A percentile compares a stretch with the other conserved stretches of the same genome.
These are phyloP conservation scores for Apiospora hydei DNA, from an alignment of 2,329 filamentous ascomycete genomes.

Conservation along the genomic window DNA sequence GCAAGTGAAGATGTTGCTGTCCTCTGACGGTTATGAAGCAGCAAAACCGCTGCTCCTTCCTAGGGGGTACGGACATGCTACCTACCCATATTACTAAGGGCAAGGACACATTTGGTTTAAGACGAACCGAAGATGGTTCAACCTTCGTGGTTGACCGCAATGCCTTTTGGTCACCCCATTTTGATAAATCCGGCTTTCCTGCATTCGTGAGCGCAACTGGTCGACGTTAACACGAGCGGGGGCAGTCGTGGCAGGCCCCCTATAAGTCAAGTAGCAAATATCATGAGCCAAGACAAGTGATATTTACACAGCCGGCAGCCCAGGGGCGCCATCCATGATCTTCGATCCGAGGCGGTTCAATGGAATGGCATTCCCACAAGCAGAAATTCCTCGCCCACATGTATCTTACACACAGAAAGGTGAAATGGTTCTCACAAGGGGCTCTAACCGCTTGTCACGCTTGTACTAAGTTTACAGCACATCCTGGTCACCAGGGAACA, in stretches of 20 bases:
- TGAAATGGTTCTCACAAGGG: neutral
- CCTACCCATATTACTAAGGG: neutral
- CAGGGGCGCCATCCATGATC: neutral
- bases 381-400: neutral
- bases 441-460: neutral
- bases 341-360: too few relatives aligned
- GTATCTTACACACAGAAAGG: too few relatives aligned
- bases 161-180: neutral
- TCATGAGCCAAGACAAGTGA: neutral
- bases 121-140: neutral
- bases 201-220: neutral
- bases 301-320: neutral
- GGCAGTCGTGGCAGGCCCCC: neutral
- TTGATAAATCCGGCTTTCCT: neutral
- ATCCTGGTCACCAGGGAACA: too few relatives aligned
- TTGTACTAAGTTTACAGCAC: neutral
- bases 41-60: too few relatives aligned
- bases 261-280: neutral
- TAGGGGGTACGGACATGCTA: too few relatives aligned
- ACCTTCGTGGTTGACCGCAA: neutral
- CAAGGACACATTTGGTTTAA: neutral
- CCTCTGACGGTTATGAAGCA: too few relatives aligned
- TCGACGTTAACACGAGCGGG: neutral
- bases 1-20: too few relatives aligned
- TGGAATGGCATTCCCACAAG: neutral